Conservation (phyloP, 768 basidiomycete species). For the Serpula lacrymans region DNA sequence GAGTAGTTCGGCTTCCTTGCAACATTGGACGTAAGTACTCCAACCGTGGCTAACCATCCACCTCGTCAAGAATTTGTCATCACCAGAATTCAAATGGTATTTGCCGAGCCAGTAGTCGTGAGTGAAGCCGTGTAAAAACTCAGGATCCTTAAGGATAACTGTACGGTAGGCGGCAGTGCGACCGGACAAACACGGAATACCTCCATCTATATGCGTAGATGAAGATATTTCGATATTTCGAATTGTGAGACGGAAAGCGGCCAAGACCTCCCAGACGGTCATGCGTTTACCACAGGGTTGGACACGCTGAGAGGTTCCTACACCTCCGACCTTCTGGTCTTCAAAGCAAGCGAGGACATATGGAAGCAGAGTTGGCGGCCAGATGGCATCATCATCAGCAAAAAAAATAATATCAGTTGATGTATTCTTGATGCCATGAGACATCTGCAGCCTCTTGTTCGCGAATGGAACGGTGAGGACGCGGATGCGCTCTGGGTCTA, state of each 20-base stretch:
- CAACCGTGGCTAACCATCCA: conserved; percentile 98
- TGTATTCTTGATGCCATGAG: conserved; percentile 86
- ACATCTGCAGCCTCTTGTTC: conserved; percentile 93
- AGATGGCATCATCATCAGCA: conserved; percentile 94
- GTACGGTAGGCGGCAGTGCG: conserved; percentile 93
- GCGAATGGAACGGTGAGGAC: conserved; percentile 90
- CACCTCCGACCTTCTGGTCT: conserved; percentile 90
- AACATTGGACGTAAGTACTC: conserved; percentile 91
- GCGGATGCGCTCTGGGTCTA: conserved; percentile 80
- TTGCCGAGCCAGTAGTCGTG: conserved; percentile 93
- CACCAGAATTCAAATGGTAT: conserved; percentile 92
- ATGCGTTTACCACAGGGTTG: conserved; percentile 72
- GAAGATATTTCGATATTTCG: conserved; percentile 91
- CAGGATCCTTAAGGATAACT: conserved; percentile 91
- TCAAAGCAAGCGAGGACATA: conserved; percentile 90
- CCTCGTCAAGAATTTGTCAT: conserved; percentile 91
- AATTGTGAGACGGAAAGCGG: conserved; percentile 88
- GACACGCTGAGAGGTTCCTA: conserved; percentile 88
- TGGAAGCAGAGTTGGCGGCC: conserved; percentile 89
- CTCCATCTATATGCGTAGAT: conserved; percentile 91
- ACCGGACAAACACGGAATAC: conserved; percentile 87
- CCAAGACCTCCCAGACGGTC: conserved; percentile 95
- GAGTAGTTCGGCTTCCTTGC: conserved; percentile 79
- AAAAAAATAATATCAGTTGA: conserved; percentile 94
- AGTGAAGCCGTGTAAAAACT: conserved; percentile 89